Evolutionary conservation across 768 basidiomycete genomes (phyloP).

Genomic region (Hygrocybe punicea): DNA sequence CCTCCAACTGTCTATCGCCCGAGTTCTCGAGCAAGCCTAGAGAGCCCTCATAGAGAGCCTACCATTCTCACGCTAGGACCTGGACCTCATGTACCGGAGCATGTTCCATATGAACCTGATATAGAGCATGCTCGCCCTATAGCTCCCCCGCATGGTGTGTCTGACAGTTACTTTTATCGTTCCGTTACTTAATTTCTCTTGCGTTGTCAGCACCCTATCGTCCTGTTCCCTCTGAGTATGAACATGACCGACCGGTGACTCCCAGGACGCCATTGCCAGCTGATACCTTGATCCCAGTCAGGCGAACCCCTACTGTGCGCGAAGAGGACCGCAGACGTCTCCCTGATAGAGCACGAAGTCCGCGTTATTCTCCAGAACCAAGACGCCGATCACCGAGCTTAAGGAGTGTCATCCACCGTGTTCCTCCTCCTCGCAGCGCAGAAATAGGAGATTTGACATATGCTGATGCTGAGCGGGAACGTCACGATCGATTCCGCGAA

Average conservation of each 20-base stretch:
- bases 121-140: background rate
- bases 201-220: conserved; percentile 1
- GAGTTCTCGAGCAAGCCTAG: background rate
- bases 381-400: conserved; percentile 2
- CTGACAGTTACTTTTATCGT: background rate
- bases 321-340: conserved; percentile 3
- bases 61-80: conserved; percentile 5
- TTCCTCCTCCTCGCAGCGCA: conserved; percentile 31
- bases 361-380: background rate
- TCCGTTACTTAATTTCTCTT: no score
- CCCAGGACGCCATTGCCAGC: background rate
- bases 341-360: background rate
- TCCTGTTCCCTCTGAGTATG: conserved; percentile 13
- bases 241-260: background rate
- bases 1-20: conserved; percentile 14
- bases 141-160: background rate
- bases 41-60: background rate
- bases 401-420: conserved; percentile 5
- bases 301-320: background rate
- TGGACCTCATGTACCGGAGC: background rate
- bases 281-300: background rate
- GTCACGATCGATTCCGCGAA: conserved; percentile 54
- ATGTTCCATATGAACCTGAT: background rate
- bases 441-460: conserved; percentile 39
- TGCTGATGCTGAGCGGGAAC: conserved; percentile 49